Evolutionary conservation across 805 yeast species (phyloP).

Genomic region (Saturnispora kantuleensis): DNA sequence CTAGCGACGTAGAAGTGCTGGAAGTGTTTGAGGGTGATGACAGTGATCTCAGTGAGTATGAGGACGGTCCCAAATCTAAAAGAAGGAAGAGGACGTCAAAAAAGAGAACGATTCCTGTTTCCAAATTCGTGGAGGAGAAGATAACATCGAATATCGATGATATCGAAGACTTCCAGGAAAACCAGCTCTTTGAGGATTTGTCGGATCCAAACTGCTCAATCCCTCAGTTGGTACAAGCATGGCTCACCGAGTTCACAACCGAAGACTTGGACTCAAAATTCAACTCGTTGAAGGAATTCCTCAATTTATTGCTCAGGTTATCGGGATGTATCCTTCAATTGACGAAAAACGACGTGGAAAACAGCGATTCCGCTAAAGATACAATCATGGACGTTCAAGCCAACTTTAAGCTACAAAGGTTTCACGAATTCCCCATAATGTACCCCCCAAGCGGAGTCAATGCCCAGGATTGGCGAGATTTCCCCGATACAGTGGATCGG

Average conservation of each 20-base stretch:
- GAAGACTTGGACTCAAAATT: slow-evolving; percentile 30
- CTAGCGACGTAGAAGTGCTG: not conserved
- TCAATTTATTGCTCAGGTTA: slow-evolving; percentile 59
- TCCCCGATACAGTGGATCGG: slow-evolving; percentile 43
- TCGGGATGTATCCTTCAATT: slow-evolving; percentile 64
- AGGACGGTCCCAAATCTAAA: not conserved
- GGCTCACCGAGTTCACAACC: slow-evolving; percentile 41
- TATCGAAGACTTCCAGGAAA: slow-evolving; percentile 36
- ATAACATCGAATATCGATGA: slow-evolving; percentile 26
- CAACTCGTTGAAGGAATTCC: slow-evolving; percentile 46
- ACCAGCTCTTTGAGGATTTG: slow-evolving; percentile 41
- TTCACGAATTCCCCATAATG: slow-evolving; percentile 59
- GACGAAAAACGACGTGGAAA: slow-evolving; percentile 62
- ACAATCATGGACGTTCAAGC: slow-evolving; percentile 67
- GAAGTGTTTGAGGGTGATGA: too few species aligned
- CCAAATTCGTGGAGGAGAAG: not conserved
- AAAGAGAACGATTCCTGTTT: too few species aligned
- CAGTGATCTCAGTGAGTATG: not conserved
- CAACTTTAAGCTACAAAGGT: slow-evolving; percentile 46
- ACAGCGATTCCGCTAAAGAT: slow-evolving; percentile 45
- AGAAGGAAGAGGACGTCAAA: not conserved
- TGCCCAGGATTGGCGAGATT: slow-evolving; percentile 39
- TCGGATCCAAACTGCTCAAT: slow-evolving; percentile 39
- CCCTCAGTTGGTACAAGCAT: slow-evolving; percentile 42
- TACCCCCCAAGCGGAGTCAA: slow-evolving; percentile 10